A percentile compares a stretch with the other conserved stretches of the same genome.
Conservation (phyloP, 2,329 filamentous ascomycete species). For the Phoma sp. region DNA sequence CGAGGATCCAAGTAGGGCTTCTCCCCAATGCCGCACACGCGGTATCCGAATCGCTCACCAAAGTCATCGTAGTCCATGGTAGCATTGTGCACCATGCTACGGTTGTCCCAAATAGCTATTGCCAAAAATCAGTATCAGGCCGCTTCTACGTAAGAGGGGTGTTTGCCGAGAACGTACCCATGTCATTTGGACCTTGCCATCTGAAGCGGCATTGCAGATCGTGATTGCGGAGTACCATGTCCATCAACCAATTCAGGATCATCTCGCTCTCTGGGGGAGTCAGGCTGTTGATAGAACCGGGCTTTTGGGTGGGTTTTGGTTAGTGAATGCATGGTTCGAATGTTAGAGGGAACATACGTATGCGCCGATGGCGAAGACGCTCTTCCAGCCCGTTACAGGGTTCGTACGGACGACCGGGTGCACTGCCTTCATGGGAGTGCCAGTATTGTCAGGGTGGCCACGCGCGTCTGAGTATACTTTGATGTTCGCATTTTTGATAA, state of each 20-base stretch:
- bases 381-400: constrained; percentile 65
- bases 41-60: constrained; percentile 60
- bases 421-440: constrained; percentile 53
- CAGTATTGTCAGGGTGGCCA: constrained; percentile 56
- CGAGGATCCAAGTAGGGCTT: constrained; percentile 61
- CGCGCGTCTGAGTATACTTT: neutral
- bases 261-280: too few species aligned
- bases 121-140: neutral
- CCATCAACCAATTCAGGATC: constrained; percentile 53
- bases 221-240: constrained; percentile 47
- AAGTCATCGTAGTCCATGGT: constrained; percentile 62
- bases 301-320: too few species aligned
- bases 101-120: constrained; percentile 69
- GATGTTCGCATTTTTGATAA: neutral
- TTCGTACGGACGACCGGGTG: constrained; percentile 65
- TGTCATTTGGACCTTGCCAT: constrained; percentile 56
- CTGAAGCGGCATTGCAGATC: constrained; percentile 52
- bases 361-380: constrained; percentile 54
- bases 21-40: constrained; percentile 64
- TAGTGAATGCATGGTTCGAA: too few species aligned
- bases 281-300: too few species aligned
- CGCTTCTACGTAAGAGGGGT: neutral
- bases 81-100: constrained; percentile 61
- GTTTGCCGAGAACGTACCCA: constrained; percentile 41
- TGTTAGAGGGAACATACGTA: constrained; percentile 23